Base-by-base conservation (phyloP, 169 alveolate species). In the Eimeria sp. region DNA sequence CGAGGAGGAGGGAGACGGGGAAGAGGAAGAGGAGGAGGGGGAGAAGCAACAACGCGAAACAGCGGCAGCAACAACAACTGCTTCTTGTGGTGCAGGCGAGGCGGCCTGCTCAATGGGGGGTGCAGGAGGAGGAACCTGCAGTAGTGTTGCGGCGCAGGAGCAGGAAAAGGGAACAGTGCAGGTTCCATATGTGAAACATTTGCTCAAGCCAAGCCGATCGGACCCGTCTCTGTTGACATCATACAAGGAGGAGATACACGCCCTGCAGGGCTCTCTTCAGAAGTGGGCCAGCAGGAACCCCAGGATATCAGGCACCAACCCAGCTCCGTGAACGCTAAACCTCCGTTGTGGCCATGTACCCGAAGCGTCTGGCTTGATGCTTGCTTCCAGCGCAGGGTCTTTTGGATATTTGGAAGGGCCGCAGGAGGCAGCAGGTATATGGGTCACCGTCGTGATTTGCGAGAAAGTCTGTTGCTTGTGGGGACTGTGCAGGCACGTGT, bases 211-310 rank as follows among this genome's bases (percentile, higher is more conserved):
- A 82, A 82, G 95, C 54, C 89, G 96, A 4, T 73, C 95, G 57
- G 97, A 96, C 65, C 97, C 97, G 16, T 84, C 95, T 25, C 95
- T 96, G 40, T 82, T 96, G 70, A 91, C 97, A 16, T 58, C 95
- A n/a, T 96, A 96, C 88, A 92, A 63, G 58, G 94, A 84, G 58
- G 76, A 73, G 51, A 83, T 93, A 34, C 96, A 93, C 67, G 96
- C 96, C 45, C 88, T 95, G 27, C 96, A 89, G 72, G 92, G 95
- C 34, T 78, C 95, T n/a, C 96, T 95, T 54, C 92, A 95, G 94
- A 95, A 76, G 96, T 89, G n/a, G 47, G 92, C 43, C 22, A 54
- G 83, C 83, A 34, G 83, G 4, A 40, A 18, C 57, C 16, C 30
- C 18, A 73, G 0, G 57, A n/a, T 3, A 6, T 18, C 57, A 73